These are phyloP conservation scores for Kodamaea kaohsiungensis DNA, from an alignment of 805 yeast genomes.

Conservation along the genomic window DNA sequence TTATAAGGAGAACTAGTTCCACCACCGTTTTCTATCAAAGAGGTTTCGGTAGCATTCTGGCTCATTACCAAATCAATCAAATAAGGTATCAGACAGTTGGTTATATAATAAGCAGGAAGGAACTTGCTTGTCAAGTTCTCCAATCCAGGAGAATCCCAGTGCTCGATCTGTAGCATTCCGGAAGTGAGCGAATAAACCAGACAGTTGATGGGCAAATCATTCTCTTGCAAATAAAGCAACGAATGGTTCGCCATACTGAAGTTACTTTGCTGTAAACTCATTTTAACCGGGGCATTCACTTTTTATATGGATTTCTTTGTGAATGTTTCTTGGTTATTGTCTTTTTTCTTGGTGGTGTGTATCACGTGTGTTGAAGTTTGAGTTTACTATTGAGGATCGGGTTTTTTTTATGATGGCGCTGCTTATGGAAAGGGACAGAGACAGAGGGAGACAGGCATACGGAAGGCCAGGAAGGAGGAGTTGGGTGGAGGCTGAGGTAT, in stretches of 20 bases:
- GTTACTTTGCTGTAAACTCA: constrained; percentile 5
- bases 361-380: not conserved
- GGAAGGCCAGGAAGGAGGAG: too few relatives aligned
- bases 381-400: too few relatives aligned
- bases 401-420: too few relatives aligned
- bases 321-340: constrained; percentile 2
- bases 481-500: too few relatives aligned
- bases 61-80: constrained; percentile 13
- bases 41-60: constrained; percentile 1
- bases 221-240: constrained; percentile 20
- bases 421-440: too few relatives aligned
- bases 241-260: constrained; percentile 20
- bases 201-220: constrained; percentile 30
- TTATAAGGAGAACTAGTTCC: constrained; percentile 24
- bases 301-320: not conserved
- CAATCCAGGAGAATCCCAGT: constrained; percentile 18
- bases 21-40: not conserved
- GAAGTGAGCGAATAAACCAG: constrained; percentile 38
- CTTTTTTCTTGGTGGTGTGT: not conserved
- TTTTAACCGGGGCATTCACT: constrained; percentile 1
- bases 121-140: constrained; percentile 16
- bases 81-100: constrained; percentile 41
- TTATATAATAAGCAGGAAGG: constrained; percentile 46
- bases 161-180: constrained; percentile 29
- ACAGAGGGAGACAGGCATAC: too few relatives aligned